phyloP scores from a whole-genome alignment of 768 basidiomycete species.

The Trametes coccinea region DNA sequence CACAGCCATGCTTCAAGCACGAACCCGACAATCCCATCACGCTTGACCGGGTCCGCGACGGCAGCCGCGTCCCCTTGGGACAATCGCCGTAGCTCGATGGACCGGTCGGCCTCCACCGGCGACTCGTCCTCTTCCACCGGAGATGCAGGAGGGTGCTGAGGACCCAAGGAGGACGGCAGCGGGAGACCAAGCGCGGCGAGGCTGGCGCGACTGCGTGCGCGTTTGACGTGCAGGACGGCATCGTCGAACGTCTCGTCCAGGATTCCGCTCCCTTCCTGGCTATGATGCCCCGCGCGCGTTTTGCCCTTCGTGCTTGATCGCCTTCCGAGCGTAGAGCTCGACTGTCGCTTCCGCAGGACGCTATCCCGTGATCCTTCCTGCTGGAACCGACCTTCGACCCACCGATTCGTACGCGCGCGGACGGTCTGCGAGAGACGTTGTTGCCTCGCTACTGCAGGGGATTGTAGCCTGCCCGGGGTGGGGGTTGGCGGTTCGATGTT shows the following conservation, averaged over 20 bases:
- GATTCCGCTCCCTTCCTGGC: conserved; percentile 12
- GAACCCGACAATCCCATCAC: conserved; percentile 39
- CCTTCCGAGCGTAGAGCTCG: neutral
- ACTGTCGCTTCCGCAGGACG: conserved; percentile 5
- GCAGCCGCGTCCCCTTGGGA: conserved; percentile 4
- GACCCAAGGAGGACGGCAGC: neutral
- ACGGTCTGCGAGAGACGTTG: conserved; percentile 50
- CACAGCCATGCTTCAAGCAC: conserved; percentile 81
- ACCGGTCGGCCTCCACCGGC: conserved; percentile 13
- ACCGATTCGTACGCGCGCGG: conserved; percentile 57
- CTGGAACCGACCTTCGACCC: conserved; percentile 56
- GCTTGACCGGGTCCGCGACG: conserved; percentile 8
- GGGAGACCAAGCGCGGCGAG: conserved; percentile 10
- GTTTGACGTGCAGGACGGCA: conserved; percentile 24
- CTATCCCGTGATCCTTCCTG: neutral
- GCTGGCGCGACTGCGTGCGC: conserved; percentile 14
- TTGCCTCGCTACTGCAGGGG: conserved; percentile 24
- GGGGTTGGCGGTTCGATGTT: conserved; percentile 31
- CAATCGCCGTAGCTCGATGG: conserved; percentile 13
- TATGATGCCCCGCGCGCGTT: neutral
- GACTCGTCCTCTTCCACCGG: conserved; percentile 1
- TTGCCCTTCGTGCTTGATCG: conserved; percentile 8
- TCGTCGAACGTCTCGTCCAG: conserved; percentile 30
- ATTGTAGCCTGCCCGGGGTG: conserved; percentile 18
- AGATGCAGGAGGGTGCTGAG: neutral